Evolutionary conservation across 2,329 filamentous ascomycete species (phyloP).

Genomic region (Aspergillus quadrilineatus): DNA sequence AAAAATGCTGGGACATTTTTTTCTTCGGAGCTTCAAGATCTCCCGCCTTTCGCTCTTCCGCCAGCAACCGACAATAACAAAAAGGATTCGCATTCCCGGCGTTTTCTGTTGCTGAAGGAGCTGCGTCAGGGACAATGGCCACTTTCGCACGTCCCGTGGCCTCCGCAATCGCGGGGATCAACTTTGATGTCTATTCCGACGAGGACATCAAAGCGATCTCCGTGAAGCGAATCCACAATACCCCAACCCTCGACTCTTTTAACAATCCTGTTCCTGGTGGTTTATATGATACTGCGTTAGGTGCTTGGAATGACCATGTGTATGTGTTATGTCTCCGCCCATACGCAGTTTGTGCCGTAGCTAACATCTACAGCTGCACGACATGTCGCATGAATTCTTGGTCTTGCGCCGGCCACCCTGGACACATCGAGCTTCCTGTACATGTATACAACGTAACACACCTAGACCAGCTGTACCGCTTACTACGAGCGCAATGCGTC

Average conservation of each 20-base stretch:
- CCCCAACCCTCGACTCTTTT: constrained; percentile 88
- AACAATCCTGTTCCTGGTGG: constrained; percentile 87
- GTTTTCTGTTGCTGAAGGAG: constrained; percentile 37
- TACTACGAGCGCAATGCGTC: constrained; percentile 82
- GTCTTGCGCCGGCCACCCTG: constrained; percentile 86
- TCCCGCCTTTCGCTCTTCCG: constrained; percentile 26
- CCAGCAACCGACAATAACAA: constrained; percentile 18
- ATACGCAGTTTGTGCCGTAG: background rate
- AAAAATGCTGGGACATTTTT: constrained; percentile 38
- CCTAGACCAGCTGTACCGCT: constrained; percentile 82
- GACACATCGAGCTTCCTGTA: constrained; percentile 91
- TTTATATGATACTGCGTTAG: constrained; percentile 87
- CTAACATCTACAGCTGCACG: constrained; percentile 64
- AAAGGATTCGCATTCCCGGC: constrained; percentile 26
- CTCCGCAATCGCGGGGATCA: constrained; percentile 80
- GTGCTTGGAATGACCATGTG: constrained; percentile 82
- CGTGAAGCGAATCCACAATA: constrained; percentile 90
- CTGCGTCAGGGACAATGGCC: constrained; percentile 42
- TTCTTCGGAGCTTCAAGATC: constrained; percentile 31
- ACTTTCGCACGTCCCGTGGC: constrained; percentile 69
- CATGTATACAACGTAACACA: constrained; percentile 97
- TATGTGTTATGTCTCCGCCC: constrained; percentile 49
- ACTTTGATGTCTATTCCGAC: constrained; percentile 80
- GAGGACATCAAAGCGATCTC: constrained; percentile 85
- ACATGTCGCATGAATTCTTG: constrained; percentile 84